Evolutionary conservation across 2,329 filamentous ascomycete genomes (phyloP).

Genomic region (Pestalotiopsis sp.): DNA sequence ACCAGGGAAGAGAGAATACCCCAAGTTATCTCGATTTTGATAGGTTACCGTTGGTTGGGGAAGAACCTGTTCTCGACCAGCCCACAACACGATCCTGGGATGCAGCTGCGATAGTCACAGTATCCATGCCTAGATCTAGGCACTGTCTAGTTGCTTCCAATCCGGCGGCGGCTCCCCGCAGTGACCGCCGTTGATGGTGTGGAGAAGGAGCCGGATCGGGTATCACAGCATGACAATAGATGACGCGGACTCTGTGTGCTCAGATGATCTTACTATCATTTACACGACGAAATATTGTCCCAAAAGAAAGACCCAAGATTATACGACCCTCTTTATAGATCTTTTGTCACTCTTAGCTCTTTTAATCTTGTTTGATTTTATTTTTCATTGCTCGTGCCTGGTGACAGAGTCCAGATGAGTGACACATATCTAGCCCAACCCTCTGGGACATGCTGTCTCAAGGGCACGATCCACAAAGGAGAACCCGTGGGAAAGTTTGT

Average conservation of each 20-base stretch:
- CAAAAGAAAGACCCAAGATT: not conserved
- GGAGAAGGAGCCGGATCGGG: not conserved
- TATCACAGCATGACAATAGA: not conserved
- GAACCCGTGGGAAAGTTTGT: conserved; percentile 24
- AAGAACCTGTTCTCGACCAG: not conserved
- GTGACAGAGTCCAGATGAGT: no score
- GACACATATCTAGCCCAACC: conserved; percentile 24
- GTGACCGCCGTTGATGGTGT: not conserved
- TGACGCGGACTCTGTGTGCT: not conserved
- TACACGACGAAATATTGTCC: not conserved
- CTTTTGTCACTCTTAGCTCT: not conserved
- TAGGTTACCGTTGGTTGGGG: not conserved
- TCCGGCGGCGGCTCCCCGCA: not conserved
- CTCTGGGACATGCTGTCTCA: conserved; percentile 25
- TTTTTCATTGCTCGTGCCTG: no score
- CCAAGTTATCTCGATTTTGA: not conserved
- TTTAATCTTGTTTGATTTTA: no score
- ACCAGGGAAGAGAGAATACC: not conserved
- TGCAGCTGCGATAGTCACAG: not conserved
- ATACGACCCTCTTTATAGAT: not conserved
- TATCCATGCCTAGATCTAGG: not conserved
- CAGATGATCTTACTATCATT: not conserved
- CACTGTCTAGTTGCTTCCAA: not conserved
- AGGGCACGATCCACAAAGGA: conserved; percentile 28
- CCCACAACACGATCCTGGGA: not conserved